Evolutionary conservation across 345 rosid genomes (phyloP).

Genomic region (Corymbia maculata): DNA sequence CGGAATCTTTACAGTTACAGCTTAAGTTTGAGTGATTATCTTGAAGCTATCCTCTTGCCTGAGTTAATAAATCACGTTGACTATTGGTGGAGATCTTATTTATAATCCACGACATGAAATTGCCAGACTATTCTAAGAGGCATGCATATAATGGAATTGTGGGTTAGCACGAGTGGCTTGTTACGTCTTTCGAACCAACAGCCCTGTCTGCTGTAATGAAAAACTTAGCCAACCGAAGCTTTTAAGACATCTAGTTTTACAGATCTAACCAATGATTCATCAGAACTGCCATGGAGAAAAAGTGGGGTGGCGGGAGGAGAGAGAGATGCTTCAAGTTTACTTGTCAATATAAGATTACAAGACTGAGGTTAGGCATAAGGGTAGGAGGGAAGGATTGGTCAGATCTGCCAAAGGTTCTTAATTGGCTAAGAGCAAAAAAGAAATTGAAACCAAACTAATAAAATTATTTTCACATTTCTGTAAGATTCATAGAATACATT

Average conservation of each 20-base stretch:
- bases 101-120: background rate
- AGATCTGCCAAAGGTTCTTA: no score
- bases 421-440: background rate
- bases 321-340: no score
- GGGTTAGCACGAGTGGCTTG: background rate
- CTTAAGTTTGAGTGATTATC: background rate
- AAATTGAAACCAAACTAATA: background rate
- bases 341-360: no score
- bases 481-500: background rate
- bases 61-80: background rate
- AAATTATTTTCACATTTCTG: background rate
- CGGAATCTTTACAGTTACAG: background rate
- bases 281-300: no score
- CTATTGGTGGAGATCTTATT: background rate
- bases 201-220: background rate
- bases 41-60: background rate
- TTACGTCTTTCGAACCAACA: background rate
- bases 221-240: background rate
- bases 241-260: background rate
- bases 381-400: no score
- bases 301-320: no score
- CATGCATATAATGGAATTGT: background rate
- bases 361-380: no score
- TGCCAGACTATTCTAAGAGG: background rate
- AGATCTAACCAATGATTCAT: no score